Conservation (phyloP, 2,329 filamentous ascomycete species). For the Exophiala oligosperma region DNA sequence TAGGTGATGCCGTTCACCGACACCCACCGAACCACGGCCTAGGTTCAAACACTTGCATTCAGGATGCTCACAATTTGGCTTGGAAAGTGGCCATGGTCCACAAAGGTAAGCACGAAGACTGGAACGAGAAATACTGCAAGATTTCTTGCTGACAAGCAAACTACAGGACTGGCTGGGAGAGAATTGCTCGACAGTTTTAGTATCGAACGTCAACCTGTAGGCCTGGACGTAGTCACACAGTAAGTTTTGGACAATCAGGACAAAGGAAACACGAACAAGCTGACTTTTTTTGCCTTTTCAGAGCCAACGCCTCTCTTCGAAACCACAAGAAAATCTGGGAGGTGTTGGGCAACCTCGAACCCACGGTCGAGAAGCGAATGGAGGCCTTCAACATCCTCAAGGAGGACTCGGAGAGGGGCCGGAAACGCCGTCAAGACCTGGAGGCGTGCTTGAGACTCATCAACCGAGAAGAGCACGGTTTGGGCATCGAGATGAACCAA, state of each 20-base stretch:
- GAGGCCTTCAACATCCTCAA: conserved; percentile 43
- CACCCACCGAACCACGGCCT: conserved; percentile 38
- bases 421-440: conserved; percentile 40
- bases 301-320: conserved; percentile 58
- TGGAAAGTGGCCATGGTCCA: conserved; percentile 38
- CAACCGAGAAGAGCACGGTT: conserved; percentile 52
- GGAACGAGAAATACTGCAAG: too few relatives aligned
- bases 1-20: conserved; percentile 40
- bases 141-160: too few relatives aligned
- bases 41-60: conserved; percentile 39
- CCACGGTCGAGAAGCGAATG: conserved; percentile 41
- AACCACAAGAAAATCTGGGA: conserved; percentile 52
- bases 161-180: conserved; percentile 10
- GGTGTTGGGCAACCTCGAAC: conserved; percentile 45
- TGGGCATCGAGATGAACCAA: conserved; percentile 64
- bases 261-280: conserved; percentile 30
- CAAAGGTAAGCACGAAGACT: conserved; percentile 28
- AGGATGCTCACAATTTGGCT: conserved; percentile 38
- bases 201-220: conserved; percentile 36
- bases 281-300: conserved; percentile 36
- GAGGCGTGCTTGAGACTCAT: conserved; percentile 43
- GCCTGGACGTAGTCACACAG: conserved; percentile 47
- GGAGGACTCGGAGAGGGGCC: conserved; percentile 39
- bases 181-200: conserved; percentile 36
- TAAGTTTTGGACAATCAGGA: neutral